Evolutionary conservation across 2,329 filamentous ascomycete genomes (phyloP), one percentile per base, ranked within the genome.

Genomic region (Hymenoscyphus repandus): DNA sequence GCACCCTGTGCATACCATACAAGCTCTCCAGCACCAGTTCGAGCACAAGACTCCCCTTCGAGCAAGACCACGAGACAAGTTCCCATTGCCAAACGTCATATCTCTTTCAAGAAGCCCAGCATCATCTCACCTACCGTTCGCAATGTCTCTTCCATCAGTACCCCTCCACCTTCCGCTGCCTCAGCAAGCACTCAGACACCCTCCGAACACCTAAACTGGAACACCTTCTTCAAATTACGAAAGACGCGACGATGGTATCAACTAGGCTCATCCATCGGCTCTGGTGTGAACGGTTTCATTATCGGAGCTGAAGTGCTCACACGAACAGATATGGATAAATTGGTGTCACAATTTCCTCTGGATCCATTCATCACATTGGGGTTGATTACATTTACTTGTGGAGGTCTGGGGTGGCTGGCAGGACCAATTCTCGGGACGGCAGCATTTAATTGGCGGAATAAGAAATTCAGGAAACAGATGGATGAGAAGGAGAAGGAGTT

Each of bases 401-500:
- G 85, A 49, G 87, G 84, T n/a, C 74, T 85, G 32, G 93, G 93
- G 4, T 99, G 93, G 93, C 73, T 99, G 43, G 74, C 83, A 20
- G 93, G 93, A 0, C 93, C 93, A 0, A 85, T 85, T 59, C 68
- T 96, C 37, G 93, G 93, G 3, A 90, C 85, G 58, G 77, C 79
- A 7, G 73, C 90, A 4, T 99, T 96, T 71, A 88, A 89, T 64
- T 59, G 86, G 56, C 74, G 85, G 64, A 88, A 95, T 70, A 74
- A 84, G 59, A 78, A 80, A 63, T 82, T 83, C 66, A 85, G 83
- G 71, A 72, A 70, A 47, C 82, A 90, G 62, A 91, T 96, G 74
- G 81, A 80, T 38, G 68, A 88, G 79, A 97, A 96, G 79, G 93
- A 99, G 72, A 89, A 85, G 64, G 86, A 92, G 69, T 96, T 99